Evolutionary conservation across 345 rosid genomes (phyloP), one percentile per base, ranked within the genome.

Genomic region (Citrus maxima): DNA sequence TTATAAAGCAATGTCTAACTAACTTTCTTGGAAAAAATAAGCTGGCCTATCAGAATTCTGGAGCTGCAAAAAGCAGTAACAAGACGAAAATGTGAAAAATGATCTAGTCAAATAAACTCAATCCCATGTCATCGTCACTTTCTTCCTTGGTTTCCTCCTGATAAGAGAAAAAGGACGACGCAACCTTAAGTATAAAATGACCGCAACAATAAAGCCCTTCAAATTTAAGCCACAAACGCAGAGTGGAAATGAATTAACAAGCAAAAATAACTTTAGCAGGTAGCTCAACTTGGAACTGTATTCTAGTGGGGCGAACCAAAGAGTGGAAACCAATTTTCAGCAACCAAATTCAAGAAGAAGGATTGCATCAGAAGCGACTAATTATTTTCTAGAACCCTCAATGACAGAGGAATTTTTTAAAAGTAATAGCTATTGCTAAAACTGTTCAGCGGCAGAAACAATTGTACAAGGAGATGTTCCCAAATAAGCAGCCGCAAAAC

Each of bases 61-160:
- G 22, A 42, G 72, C 72, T 69, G 32, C 21, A 42, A 38, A 22
- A 24, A 24, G 22, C 9, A 38, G 71, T 18, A 1, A 24, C 1
- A 40, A 25, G 72, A 68, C 19, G 38, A 42, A 68, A 10, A 62
- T n/a, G 4, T 10, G 72, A n/a, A 42, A 62, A 62, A n/a, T 18
- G 25, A 40, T 0, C 25, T 74, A 76, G n/a, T n/a, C n/a, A n/a
- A n/a, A n/a, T n/a, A n/a, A n/a, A n/a, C 79, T 38, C 69, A 84
- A 80, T 64, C 84, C 84, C 84, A 80, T 75, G 10, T 78, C 84
- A 6, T 78, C 86, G 25, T 84, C 82, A 35, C 82, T 84, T 67
- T 84, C 82, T 61, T 79, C 85, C 59, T 78, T 34, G 2, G 78
- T 72, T 25, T 80, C 80, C 56, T 84, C 82, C 86, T 80, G 82